These are phyloP conservation scores for Eucalyptus tenuipes DNA, from an alignment of 345 rosid species.

Conservation along the genomic window DNA sequence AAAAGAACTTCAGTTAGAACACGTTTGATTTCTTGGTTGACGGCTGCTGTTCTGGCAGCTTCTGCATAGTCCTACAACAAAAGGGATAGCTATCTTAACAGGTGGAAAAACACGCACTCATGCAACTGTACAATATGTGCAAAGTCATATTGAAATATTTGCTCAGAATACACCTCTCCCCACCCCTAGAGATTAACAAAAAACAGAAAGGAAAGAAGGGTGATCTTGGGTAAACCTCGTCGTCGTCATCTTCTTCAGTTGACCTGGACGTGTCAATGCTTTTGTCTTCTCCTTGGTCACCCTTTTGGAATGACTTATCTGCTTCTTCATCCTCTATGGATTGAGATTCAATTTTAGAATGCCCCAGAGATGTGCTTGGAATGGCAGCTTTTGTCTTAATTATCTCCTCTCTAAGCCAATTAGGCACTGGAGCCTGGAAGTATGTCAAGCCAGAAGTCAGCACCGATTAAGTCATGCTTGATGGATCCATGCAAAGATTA, in stretches of 20 bases:
- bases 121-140: not conserved
- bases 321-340: conserved; percentile 47
- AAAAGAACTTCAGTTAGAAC: conserved; percentile 88
- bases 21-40: conserved; percentile 91
- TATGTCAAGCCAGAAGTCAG: conserved; percentile 3
- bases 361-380: conserved; percentile 50
- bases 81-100: not conserved
- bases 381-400: conserved; percentile 68
- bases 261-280: conserved; percentile 65
- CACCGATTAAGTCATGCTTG: not conserved
- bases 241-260: conserved; percentile 77
- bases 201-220: not conserved
- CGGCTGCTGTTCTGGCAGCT: conserved; percentile 55
- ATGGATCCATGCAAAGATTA: not conserved
- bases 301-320: conserved; percentile 34
- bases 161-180: not conserved
- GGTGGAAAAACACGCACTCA: not conserved
- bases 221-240: conserved; percentile 43
- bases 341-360: conserved; percentile 39
- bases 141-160: not conserved
- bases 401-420: conserved; percentile 96
- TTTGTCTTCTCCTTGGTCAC: conserved; percentile 51
- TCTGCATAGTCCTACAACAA: conserved; percentile 67
- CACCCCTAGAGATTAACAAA: not conserved
- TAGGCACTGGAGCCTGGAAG: conserved; percentile 81